Percentiles rank a stretch among this genome's conserved stretches.
These are phyloP conservation scores for Elsinoe batatas DNA, from an alignment of 2,329 filamentous ascomycete genomes.

Conservation along the genomic window DNA sequence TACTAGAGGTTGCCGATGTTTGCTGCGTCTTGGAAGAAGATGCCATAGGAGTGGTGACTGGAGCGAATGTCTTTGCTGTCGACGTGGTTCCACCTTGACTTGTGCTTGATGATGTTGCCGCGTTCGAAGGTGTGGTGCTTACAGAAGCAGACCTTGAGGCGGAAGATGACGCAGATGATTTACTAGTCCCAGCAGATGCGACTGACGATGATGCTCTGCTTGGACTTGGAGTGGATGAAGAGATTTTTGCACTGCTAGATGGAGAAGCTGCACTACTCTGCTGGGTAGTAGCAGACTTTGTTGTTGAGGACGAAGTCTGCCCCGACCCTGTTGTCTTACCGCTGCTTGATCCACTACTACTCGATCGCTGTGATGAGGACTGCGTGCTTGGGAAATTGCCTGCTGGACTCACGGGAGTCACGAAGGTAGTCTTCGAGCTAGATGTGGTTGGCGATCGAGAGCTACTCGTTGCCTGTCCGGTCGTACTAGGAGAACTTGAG, in stretches of 20 bases:
- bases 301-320: background rate
- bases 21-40: background rate
- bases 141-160: background rate
- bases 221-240: background rate
- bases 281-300: background rate
- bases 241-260: background rate
- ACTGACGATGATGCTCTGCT: background rate
- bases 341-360: background rate
- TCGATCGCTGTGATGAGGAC: background rate
- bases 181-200: background rate
- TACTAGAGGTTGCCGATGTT: background rate
- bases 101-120: background rate
- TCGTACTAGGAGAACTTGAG: background rate
- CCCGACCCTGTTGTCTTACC: background rate
- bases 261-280: background rate
- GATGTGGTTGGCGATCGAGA: background rate
- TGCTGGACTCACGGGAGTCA: background rate
- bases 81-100: background rate
- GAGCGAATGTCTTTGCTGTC: background rate
- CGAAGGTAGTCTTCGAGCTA: background rate
- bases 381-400: background rate
- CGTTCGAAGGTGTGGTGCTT: background rate
- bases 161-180: background rate
- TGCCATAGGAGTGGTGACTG: background rate
- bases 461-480: background rate